phyloP scores from a whole-genome alignment of 2,329 filamentous ascomycete genomes.

The Xylaria sp. region DNA sequence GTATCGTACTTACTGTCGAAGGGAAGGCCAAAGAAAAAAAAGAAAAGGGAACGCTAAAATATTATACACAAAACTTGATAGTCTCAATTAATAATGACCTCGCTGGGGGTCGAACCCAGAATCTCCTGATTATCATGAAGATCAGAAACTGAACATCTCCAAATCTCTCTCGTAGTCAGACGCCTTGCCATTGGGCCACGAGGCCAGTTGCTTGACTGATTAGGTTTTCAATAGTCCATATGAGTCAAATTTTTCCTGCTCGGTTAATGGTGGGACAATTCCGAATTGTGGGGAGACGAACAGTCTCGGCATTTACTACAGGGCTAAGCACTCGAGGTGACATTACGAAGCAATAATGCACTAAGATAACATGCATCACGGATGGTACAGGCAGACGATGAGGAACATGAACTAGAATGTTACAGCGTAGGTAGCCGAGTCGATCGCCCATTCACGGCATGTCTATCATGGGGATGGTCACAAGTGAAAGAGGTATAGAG shows the following conservation, averaged over 20 bases:
- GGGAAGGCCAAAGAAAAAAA: neutral
- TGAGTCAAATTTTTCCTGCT: too few relatives aligned
- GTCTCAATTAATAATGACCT: conserved; percentile 6
- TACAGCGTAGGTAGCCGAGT: neutral
- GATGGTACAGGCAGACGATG: neutral
- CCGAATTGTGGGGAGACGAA: neutral
- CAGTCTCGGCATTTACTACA: neutral
- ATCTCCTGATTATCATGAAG: conserved; percentile 20
- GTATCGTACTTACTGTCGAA: too few relatives aligned
- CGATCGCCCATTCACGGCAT: too few relatives aligned
- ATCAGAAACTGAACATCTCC: neutral
- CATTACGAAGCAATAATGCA: too few relatives aligned
- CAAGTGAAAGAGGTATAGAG: neutral
- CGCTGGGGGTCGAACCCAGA: conserved; percentile 30
- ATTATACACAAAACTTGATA: neutral
- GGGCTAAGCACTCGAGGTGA: neutral
- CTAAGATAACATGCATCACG: too few relatives aligned
- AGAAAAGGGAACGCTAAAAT: neutral
- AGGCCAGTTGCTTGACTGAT: conserved; percentile 3
- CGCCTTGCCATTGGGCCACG: conserved; percentile 51
- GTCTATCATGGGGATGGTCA: too few relatives aligned
- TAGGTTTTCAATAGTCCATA: too few relatives aligned
- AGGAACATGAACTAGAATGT: neutral
- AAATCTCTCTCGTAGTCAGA: conserved; percentile 49
- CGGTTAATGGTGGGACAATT: neutral